phyloP scores from a whole-genome alignment of 2,329 filamentous ascomycete genomes.

The Fusarium sp. region DNA sequence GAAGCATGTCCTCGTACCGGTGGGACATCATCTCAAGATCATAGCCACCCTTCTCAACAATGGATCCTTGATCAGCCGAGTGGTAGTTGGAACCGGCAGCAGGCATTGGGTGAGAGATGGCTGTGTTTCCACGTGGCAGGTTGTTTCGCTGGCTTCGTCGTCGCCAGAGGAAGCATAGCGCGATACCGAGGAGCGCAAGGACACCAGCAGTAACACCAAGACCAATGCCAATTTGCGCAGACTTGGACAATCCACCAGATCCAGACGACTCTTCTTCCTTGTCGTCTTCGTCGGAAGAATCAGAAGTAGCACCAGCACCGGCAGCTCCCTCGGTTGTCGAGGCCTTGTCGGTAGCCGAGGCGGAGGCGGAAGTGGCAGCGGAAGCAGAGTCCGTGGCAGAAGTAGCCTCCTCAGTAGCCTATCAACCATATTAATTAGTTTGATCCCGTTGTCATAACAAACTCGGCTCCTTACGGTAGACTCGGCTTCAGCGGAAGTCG shows the following conservation, averaged over 20 bases:
- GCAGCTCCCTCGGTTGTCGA: slow-evolving; percentile 27
- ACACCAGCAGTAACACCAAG: slow-evolving; percentile 59
- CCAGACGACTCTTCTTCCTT: slow-evolving; percentile 33
- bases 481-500: slow-evolving; percentile 4
- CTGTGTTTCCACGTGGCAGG: slow-evolving; percentile 48
- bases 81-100: slow-evolving; percentile 57
- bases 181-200: slow-evolving; percentile 54
- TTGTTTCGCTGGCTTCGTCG: slow-evolving; percentile 48
- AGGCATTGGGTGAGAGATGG: slow-evolving; percentile 66
- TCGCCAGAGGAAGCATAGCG: slow-evolving; percentile 50
- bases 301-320: slow-evolving; percentile 29
- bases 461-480: slow-evolving; percentile 31
- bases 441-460: background rate
- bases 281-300: slow-evolving; percentile 18
- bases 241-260: slow-evolving; percentile 44
- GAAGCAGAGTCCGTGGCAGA: slow-evolving; percentile 9
- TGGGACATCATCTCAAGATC: slow-evolving; percentile 65
- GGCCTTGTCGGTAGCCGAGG: slow-evolving; percentile 29
- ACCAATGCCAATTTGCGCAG: slow-evolving; percentile 63
- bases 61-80: slow-evolving; percentile 50
- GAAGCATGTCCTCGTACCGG: slow-evolving; percentile 70
- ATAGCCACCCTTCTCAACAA: slow-evolving; percentile 53
- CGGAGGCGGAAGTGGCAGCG: slow-evolving; percentile 33
- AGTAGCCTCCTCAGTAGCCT: slow-evolving; percentile 29
- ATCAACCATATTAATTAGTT: slow-evolving; percentile 10